phyloP scores from a whole-genome alignment of 2,329 filamentous ascomycete genomes.

The Ophiostoma novo-ulmi region DNA sequence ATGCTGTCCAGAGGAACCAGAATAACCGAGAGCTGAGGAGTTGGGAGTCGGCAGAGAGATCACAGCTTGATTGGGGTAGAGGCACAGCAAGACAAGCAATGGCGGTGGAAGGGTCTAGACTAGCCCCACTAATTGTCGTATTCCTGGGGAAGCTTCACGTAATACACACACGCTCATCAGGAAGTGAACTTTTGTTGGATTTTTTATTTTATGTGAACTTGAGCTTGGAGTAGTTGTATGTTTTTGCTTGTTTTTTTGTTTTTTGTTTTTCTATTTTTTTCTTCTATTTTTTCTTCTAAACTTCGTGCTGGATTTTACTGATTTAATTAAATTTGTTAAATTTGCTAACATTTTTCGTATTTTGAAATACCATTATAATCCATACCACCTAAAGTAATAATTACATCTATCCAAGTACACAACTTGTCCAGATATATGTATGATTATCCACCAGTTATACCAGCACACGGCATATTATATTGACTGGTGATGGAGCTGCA shows the following conservation, averaged over 20 bases:
- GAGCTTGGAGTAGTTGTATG: neutral
- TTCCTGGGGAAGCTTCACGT: conserved; percentile 5
- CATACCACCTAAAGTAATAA: too few relatives aligned
- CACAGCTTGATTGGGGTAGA: neutral
- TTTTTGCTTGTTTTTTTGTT: neutral
- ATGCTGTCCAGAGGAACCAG: neutral
- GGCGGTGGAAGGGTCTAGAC: neutral
- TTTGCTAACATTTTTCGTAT: too few relatives aligned
- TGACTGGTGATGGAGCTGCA: neutral
- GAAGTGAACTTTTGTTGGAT: neutral
- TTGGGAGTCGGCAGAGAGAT: neutral
- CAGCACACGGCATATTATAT: neutral
- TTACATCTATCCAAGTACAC: too few relatives aligned
- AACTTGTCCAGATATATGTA: too few relatives aligned
- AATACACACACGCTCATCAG: neutral
- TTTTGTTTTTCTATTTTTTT: neutral
- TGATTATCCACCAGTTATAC: neutral
- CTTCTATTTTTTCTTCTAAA: too few relatives aligned
- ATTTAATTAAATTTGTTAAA: too few relatives aligned
- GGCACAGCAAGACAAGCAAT: neutral
- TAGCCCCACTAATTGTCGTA: neutral
- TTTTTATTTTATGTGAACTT: neutral
- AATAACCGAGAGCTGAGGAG: neutral
- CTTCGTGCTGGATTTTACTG: too few relatives aligned
- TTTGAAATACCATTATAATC: too few relatives aligned